phyloP scores from a whole-genome alignment of 1,139 yeast genomes.

The Sugiyamaella pinicola region DNA sequence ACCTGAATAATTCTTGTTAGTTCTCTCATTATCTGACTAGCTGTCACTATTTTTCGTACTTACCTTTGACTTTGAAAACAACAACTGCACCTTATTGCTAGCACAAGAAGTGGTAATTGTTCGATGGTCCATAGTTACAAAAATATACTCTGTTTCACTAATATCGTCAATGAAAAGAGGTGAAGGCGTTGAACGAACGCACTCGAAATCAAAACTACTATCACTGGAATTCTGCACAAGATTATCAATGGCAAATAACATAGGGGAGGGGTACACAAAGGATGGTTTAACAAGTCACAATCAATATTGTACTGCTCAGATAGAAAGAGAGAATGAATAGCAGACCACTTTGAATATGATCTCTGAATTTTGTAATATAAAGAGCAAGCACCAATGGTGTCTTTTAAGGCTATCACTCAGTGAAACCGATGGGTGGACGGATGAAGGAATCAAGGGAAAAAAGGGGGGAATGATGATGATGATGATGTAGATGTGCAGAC shows the following conservation, averaged over 20 bases:
- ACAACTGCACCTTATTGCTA: conserved; percentile 37
- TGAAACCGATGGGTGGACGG: too few species aligned
- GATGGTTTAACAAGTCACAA: too few species aligned
- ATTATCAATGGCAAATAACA: conserved; percentile 6
- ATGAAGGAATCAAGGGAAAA: too few species aligned
- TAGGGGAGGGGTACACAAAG: background rate
- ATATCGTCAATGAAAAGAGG: conserved; percentile 12
- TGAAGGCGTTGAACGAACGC: background rate
- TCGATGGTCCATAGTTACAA: conserved; percentile 13
- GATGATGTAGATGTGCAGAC: background rate
- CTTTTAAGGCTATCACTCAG: too few species aligned
- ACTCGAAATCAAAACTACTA: conserved; percentile 1
- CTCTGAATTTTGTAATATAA: too few species aligned
- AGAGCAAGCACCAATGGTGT: too few species aligned
- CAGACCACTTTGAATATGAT: too few species aligned
- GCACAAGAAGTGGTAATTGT: background rate
- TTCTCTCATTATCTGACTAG: too few species aligned
- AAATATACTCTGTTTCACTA: conserved; percentile 9
- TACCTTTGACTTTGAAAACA: conserved; percentile 46
- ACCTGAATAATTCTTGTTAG: conserved; percentile 48
- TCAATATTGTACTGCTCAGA: too few species aligned
- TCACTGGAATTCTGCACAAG: conserved; percentile 1
- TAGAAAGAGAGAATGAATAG: too few species aligned
- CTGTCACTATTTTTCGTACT: too few species aligned
- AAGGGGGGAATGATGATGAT: background rate